These are phyloP conservation scores for Aspergillus costaricaensis DNA, from an alignment of 2,329 filamentous ascomycete species.

Conservation along the genomic window DNA sequence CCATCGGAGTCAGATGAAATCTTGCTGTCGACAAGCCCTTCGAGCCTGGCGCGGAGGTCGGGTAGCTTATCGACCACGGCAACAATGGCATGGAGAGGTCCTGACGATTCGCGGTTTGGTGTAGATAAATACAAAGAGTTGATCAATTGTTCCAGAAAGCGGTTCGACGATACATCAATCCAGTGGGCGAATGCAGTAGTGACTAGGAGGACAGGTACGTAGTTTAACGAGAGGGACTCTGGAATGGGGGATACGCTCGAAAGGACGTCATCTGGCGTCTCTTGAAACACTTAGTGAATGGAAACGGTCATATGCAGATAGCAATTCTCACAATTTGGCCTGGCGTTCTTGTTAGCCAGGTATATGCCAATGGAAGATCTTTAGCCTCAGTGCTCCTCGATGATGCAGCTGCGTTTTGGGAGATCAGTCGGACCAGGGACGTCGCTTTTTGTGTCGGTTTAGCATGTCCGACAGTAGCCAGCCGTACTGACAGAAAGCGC, in stretches of 20 bases:
- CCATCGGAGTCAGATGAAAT: constrained; percentile 33
- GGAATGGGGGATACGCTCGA: constrained; percentile 27
- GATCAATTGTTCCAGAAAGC: constrained; percentile 36
- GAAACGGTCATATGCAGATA: background rate
- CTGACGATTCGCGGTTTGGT: constrained; percentile 2
- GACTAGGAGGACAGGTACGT: constrained; percentile 38
- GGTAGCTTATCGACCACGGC: constrained; percentile 43
- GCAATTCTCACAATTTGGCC: constrained; percentile 29
- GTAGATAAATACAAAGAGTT: constrained; percentile 27
- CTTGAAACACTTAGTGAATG: constrained; percentile 14
- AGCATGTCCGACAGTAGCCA: constrained; percentile 14
- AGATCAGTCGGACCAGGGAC: background rate
- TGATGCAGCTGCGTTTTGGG: constrained; percentile 22
- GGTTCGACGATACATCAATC: constrained; percentile 32
- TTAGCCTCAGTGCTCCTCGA: constrained; percentile 11
- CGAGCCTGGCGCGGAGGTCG: constrained; percentile 7
- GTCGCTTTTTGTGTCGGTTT: constrained; percentile 5
- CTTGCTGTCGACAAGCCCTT: background rate
- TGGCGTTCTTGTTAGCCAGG: constrained; percentile 37
- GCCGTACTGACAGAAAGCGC: constrained; percentile 22
- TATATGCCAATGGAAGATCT: constrained; percentile 28
- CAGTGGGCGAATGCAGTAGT: constrained; percentile 43
- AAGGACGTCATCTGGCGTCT: constrained; percentile 36
- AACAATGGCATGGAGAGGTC: constrained; percentile 31
- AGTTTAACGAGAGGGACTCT: constrained; percentile 15